Conservation (phyloP, 2,329 filamentous ascomycete species). For the Neonectria sp. region DNA sequence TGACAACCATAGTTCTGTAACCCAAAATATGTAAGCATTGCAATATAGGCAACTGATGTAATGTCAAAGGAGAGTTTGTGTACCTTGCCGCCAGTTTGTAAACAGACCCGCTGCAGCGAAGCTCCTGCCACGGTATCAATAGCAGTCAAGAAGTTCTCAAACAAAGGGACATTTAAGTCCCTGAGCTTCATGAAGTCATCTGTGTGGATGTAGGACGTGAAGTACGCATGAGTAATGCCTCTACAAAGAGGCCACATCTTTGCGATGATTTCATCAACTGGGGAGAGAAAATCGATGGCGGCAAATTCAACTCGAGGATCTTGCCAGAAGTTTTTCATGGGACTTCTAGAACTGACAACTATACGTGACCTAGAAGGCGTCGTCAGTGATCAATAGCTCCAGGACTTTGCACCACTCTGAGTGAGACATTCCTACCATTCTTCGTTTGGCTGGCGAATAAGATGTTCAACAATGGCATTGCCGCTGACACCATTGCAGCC, state of each 20-base stretch:
- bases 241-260: not conserved
- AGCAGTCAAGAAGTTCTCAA: conserved; percentile 12
- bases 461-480: conserved; percentile 15
- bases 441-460: conserved; percentile 4
- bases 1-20: conserved; percentile 14
- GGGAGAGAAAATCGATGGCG: conserved; percentile 9
- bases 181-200: conserved; percentile 5
- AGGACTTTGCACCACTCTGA: not conserved
- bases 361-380: not conserved
- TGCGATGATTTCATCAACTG: conserved; percentile 3
- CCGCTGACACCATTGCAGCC: conserved; percentile 15
- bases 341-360: conserved; percentile 7
- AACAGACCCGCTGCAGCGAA: conserved; percentile 6
- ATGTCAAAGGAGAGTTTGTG: too few species aligned
- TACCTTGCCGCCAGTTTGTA: conserved; percentile 16
- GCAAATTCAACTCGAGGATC: conserved; percentile 13
- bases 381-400: not conserved
- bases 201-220: conserved; percentile 9
- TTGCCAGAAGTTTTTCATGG: conserved; percentile 5
- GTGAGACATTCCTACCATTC: conserved; percentile 9
- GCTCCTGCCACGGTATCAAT: conserved; percentile 10
- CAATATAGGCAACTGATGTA: not conserved
- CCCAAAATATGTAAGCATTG: not conserved
- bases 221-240: conserved; percentile 10
- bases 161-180: conserved; percentile 12